phyloP scores from a whole-genome alignment of 2,329 filamentous ascomycete genomes.

The Cucurbitaria berberidis region DNA sequence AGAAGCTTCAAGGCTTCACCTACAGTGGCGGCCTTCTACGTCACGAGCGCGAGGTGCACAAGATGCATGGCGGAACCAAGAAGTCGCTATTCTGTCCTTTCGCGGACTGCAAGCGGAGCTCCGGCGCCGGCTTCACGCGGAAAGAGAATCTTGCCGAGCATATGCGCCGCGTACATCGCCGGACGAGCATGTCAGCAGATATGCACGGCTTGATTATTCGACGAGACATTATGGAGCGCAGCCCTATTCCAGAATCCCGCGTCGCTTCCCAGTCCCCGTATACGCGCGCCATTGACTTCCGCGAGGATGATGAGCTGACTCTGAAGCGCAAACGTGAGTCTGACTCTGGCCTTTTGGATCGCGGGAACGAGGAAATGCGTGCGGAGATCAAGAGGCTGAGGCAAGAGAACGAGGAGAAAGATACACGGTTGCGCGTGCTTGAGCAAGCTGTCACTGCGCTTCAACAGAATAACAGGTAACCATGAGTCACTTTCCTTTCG shows the following conservation, averaged over 20 bases:
- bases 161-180: constrained; percentile 79
- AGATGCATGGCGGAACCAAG: constrained; percentile 85
- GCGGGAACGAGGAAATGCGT: constrained; percentile 43
- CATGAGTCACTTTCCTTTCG: constrained; percentile 1
- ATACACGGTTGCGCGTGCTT: constrained; percentile 44
- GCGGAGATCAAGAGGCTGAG: constrained; percentile 51
- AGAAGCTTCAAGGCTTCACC: constrained; percentile 91
- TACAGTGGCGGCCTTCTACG: constrained; percentile 89
- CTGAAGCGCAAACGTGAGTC: constrained; percentile 45
- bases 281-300: constrained; percentile 27
- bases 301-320: constrained; percentile 31
- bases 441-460: constrained; percentile 44
- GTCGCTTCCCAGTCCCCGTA: constrained; percentile 35
- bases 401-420: constrained; percentile 51
- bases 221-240: constrained; percentile 28
- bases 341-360: constrained; percentile 30
- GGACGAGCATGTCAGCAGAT: constrained; percentile 46
- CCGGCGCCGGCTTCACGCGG: constrained; percentile 86
- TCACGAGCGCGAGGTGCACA: constrained; percentile 92
- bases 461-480: constrained; percentile 36
- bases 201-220: constrained; percentile 42
- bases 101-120: constrained; percentile 84
- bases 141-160: constrained; percentile 96
- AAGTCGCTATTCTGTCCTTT: constrained; percentile 88
- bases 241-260: constrained; percentile 30